Evolutionary conservation across 495 filamentous ascomycete genomes (phyloP).

Genomic region (Aspergillus biplanus): DNA sequence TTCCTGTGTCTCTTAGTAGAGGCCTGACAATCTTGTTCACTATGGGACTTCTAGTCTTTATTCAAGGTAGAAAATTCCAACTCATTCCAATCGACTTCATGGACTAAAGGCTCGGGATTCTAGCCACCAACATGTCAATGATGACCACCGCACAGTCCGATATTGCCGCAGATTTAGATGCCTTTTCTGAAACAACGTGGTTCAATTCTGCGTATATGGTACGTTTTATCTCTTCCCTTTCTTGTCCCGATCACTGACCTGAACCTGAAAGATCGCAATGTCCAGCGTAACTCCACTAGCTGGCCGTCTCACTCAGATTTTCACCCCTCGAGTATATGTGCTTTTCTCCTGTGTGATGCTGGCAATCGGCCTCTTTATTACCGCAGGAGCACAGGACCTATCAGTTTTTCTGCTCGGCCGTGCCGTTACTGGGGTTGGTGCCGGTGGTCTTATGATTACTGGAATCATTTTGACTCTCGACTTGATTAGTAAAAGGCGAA

Average conservation of each 20-base stretch:
- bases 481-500: constrained; percentile 60
- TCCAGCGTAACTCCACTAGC: constrained; percentile 67
- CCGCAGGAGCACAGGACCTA: constrained; percentile 58
- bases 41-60: constrained; percentile 25
- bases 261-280: constrained; percentile 60
- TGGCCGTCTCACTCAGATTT: constrained; percentile 69
- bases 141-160: constrained; percentile 74
- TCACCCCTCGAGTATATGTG: constrained; percentile 64
- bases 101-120: neutral
- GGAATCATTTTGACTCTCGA: constrained; percentile 72
- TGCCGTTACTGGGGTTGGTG: constrained; percentile 64
- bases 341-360: constrained; percentile 59
- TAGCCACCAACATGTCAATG: constrained; percentile 74
- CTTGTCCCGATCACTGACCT: constrained; percentile 6
- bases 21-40: constrained; percentile 20
- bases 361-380: constrained; percentile 63
- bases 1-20: constrained; percentile 16
- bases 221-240: constrained; percentile 10
- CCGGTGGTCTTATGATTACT: constrained; percentile 67
- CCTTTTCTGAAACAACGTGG: constrained; percentile 72
- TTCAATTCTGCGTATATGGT: constrained; percentile 72
- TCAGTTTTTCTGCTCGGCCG: constrained; percentile 67
- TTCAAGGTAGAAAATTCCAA: constrained; percentile 19
- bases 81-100: neutral
- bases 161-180: constrained; percentile 72